Percentiles rank a stretch among this genome's conserved stretches.
Conservation (phyloP, 305 asterid species). For the Rubia tinctorum region DNA sequence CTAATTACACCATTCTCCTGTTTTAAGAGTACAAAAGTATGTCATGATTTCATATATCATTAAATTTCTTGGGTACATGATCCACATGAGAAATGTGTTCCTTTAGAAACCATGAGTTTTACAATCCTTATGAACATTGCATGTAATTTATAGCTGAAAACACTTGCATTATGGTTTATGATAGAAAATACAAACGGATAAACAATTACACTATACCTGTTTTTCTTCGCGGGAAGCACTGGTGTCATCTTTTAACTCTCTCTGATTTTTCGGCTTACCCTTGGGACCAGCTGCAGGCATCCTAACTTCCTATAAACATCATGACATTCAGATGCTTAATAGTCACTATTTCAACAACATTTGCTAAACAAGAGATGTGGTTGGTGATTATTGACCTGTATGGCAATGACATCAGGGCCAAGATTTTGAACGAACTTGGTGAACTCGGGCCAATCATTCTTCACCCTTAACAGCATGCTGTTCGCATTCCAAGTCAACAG, state of each 20-base stretch:
- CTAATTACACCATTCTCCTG: neutral
- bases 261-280: constrained; percentile 68
- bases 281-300: constrained; percentile 97
- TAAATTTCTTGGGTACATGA: neutral
- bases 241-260: constrained; percentile 86
- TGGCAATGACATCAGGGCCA: constrained; percentile 87
- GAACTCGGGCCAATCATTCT: constrained; percentile 76
- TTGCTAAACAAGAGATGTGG: neutral
- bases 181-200: neutral
- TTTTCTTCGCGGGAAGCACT: constrained; percentile 89
- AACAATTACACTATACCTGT: constrained; percentile 54
- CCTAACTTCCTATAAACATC: constrained; percentile 72
- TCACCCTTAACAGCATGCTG: constrained; percentile 70
- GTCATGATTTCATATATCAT: neutral
- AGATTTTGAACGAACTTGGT: constrained; percentile 54
- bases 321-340: constrained; percentile 23
- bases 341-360: neutral
- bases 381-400: constrained; percentile 47
- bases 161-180: neutral
- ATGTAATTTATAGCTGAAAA: neutral
- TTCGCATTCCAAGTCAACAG: constrained; percentile 96
- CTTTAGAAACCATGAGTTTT: neutral
- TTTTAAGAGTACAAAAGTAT: neutral
- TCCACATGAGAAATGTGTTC: neutral
- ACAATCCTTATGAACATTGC: neutral